These are phyloP conservation scores for Chaetomidium leptoderma DNA, from an alignment of 495 filamentous ascomycete species.

Conservation along the genomic window DNA sequence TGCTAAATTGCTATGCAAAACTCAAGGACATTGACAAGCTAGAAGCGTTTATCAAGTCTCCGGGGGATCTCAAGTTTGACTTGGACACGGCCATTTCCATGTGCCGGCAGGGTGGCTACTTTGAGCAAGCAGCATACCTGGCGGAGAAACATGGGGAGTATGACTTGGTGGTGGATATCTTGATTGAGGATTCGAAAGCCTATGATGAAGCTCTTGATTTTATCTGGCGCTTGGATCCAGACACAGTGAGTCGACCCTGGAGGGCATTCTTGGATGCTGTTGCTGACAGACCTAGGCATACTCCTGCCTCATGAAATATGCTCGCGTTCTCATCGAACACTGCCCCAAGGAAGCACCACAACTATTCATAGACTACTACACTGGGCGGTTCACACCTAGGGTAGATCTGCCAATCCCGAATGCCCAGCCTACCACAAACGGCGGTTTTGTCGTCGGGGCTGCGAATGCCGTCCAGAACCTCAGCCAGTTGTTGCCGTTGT, in stretches of 20 bases:
- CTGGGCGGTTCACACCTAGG: constrained; percentile 71
- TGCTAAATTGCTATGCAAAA: constrained; percentile 97
- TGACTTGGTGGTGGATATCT: constrained; percentile 87
- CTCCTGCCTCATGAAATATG: constrained; percentile 89
- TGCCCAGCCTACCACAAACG: constrained; percentile 37
- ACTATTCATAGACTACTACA: constrained; percentile 90
- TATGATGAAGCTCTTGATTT: constrained; percentile 86
- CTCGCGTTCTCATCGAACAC: constrained; percentile 79
- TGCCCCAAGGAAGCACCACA: constrained; percentile 74
- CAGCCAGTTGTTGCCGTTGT: constrained; percentile 74
- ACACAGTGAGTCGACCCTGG: constrained; percentile 52
- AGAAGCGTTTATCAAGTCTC: constrained; percentile 92
- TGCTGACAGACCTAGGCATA: constrained; percentile 57
- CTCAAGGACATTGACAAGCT: constrained; percentile 93
- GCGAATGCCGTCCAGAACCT: constrained; percentile 76
- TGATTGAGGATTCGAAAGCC: constrained; percentile 90
- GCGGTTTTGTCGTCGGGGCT: constrained; percentile 54
- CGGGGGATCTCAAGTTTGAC: constrained; percentile 92
- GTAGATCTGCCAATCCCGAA: constrained; percentile 56
- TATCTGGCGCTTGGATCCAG: constrained; percentile 82
- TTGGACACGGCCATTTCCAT: constrained; percentile 95
- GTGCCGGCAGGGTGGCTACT: constrained; percentile 98
- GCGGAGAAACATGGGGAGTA: constrained; percentile 92
- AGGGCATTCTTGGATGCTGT: background rate
- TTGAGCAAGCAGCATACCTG: constrained; percentile 91